Evolutionary conservation across 441 rosid genomes (phyloP).

Genomic region (Erysimum cheiri): DNA sequence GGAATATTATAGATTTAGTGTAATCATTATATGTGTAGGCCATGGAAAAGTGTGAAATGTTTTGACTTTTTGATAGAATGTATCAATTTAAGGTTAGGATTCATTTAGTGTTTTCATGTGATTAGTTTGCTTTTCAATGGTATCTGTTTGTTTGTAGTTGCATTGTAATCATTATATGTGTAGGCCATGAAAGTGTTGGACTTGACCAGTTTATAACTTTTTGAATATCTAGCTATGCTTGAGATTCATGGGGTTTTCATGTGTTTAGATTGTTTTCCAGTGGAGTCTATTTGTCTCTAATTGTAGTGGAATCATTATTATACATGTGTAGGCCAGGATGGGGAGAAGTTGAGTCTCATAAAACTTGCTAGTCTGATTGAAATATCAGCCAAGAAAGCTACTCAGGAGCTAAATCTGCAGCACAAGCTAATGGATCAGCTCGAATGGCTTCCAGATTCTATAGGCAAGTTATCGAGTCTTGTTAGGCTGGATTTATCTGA

Average conservation of each 20-base stretch:
- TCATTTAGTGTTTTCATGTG: background rate
- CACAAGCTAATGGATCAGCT: constrained; percentile 83
- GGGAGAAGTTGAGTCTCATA: constrained; percentile 81
- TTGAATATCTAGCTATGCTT: background rate
- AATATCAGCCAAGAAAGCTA: constrained; percentile 83
- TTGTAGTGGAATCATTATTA: background rate
- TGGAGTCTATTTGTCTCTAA: constrained; percentile 20
- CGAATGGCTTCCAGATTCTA: constrained; percentile 94
- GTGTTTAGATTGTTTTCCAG: background rate
- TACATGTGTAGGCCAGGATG: constrained; percentile 61
- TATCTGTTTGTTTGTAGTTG: background rate
- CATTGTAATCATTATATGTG: background rate
- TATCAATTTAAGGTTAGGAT: constrained; percentile 1
- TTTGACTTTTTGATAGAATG: background rate
- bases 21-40: constrained; percentile 20
- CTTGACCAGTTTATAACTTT: background rate
- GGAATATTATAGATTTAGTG: background rate
- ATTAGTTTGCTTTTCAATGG: background rate
- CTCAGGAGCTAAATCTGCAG: constrained; percentile 78
- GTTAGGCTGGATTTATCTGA: constrained; percentile 82
- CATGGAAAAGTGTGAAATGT: constrained; percentile 12
- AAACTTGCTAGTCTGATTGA: constrained; percentile 94
- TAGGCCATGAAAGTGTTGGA: constrained; percentile 7
- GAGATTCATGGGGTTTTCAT: background rate
- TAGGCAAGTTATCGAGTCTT: constrained; percentile 79